Conservation (phyloP, 2,329 filamentous ascomycete genomes). For the Herpotrichia juniperi region DNA sequence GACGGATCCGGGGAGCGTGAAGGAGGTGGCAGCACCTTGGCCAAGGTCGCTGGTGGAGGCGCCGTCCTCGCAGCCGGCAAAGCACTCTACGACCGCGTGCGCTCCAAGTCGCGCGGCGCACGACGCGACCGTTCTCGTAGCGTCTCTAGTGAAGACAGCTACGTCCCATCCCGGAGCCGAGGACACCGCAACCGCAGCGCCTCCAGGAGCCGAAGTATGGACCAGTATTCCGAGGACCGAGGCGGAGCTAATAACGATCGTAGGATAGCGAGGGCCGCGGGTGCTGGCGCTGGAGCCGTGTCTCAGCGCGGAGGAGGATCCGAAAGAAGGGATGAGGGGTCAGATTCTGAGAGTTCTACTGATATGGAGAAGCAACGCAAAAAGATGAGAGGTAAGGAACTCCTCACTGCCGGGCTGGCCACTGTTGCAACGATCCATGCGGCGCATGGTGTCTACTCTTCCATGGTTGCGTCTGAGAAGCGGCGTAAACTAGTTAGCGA, state of each 20-base stretch:
- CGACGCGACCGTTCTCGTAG: constrained; percentile 52
- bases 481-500: constrained; percentile 65
- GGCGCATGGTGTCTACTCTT: constrained; percentile 68
- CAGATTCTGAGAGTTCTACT: constrained; percentile 59
- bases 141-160: constrained; percentile 57
- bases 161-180: constrained; percentile 56
- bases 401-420: constrained; percentile 69
- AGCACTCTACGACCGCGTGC: constrained; percentile 60
- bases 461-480: constrained; percentile 68
- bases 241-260: constrained; percentile 44
- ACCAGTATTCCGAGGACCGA: constrained; percentile 48
- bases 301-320: constrained; percentile 20
- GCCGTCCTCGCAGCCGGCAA: constrained; percentile 58
- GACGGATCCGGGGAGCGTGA: constrained; percentile 51
- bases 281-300: constrained; percentile 45
- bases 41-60: constrained; percentile 56
- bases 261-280: constrained; percentile 43
- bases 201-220: constrained; percentile 50
- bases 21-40: constrained; percentile 54
- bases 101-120: constrained; percentile 59
- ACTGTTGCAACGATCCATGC: constrained; percentile 73
- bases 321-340: constrained; percentile 27
- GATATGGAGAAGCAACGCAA: constrained; percentile 68
- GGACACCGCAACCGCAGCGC: constrained; percentile 44
- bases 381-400: constrained; percentile 70